Percentiles rank a stretch among this genome's conserved stretches.
Evolutionary conservation across 108 stramenopile species (phyloP).

Genomic region (Cyclostephanos invisitatus): DNA sequence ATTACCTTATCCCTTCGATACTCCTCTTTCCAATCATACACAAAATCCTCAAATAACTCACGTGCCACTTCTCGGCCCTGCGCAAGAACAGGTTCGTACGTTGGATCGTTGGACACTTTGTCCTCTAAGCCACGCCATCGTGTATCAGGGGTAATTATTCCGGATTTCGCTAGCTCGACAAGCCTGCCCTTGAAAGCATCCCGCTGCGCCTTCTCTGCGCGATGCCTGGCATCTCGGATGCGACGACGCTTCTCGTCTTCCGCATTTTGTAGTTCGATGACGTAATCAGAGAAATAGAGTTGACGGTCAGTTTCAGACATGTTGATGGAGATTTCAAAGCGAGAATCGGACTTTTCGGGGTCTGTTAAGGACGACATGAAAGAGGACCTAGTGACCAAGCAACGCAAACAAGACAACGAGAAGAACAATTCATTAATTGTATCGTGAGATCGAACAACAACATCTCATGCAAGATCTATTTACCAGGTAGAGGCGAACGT

Average conservation of each 20-base stretch:
- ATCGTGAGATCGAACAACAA: neutral
- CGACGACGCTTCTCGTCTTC: constrained; percentile 84
- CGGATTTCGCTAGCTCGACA: constrained; percentile 51
- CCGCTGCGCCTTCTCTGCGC: constrained; percentile 81
- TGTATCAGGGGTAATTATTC: constrained; percentile 58
- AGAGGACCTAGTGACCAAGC: constrained; percentile 32
- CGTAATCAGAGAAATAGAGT: constrained; percentile 78
- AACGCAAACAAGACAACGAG: neutral
- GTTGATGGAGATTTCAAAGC: constrained; percentile 55
- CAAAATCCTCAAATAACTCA: constrained; percentile 79
- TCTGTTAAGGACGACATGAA: constrained; percentile 59
- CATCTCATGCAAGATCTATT: constrained; percentile 16
- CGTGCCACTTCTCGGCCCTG: constrained; percentile 73
- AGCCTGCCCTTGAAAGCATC: constrained; percentile 62
- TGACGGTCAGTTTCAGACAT: constrained; percentile 71
- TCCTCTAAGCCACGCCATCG: constrained; percentile 66
- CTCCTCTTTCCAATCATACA: constrained; percentile 69
- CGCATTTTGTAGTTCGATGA: constrained; percentile 67
- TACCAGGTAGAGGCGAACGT: constrained; percentile 78
- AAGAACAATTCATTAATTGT: neutral
- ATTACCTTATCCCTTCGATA: constrained; percentile 65
- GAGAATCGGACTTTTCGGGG: constrained; percentile 49
- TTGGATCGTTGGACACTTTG: constrained; percentile 42
- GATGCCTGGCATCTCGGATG: constrained; percentile 69
- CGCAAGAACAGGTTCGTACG: constrained; percentile 55